Conservation (phyloP, 768 basidiomycete genomes). For the Lentinula raphanica region DNA sequence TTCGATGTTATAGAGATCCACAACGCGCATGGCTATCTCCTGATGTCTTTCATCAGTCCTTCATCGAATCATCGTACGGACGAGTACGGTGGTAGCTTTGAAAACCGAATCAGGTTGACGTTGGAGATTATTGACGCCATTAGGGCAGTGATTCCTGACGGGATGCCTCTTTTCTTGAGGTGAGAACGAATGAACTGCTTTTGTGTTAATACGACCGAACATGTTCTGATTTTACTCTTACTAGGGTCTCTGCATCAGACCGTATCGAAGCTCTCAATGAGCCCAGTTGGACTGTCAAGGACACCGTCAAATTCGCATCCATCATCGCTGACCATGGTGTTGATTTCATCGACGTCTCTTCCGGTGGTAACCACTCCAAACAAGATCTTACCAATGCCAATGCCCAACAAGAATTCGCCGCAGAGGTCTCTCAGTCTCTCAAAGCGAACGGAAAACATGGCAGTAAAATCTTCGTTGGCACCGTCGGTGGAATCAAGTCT, state of each 20-base stretch:
- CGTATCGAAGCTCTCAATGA: slow-evolving; percentile 65
- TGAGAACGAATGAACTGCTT: slow-evolving; percentile 13
- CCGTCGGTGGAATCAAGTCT: slow-evolving; percentile 51
- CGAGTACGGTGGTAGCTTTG: slow-evolving; percentile 66
- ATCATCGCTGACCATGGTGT: slow-evolving; percentile 61
- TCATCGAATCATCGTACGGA: slow-evolving; percentile 58
- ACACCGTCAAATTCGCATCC: slow-evolving; percentile 56
- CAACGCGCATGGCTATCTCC: slow-evolving; percentile 57
- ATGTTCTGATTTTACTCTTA: neutral
- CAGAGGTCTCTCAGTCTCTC: slow-evolving; percentile 40
- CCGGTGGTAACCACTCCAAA: slow-evolving; percentile 49
- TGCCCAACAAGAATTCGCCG: slow-evolving; percentile 53
- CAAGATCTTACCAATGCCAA: slow-evolving; percentile 32
- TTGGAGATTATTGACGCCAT: slow-evolving; percentile 63
- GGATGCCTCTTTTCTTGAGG: slow-evolving; percentile 72
- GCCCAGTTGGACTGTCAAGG: slow-evolving; percentile 63
- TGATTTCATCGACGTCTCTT: slow-evolving; percentile 71
- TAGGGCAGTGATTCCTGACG: slow-evolving; percentile 50
- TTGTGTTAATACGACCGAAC: slow-evolving; percentile 6
- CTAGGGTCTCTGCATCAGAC: slow-evolving; percentile 65
- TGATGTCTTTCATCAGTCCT: slow-evolving; percentile 56
- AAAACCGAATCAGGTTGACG: slow-evolving; percentile 60
- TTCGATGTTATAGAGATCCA: slow-evolving; percentile 62
- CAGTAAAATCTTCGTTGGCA: slow-evolving; percentile 37
- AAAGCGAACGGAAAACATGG: neutral